Base-by-base conservation (phyloP, 2,329 filamentous ascomycete genomes). In the Didymella keratinophila region DNA sequence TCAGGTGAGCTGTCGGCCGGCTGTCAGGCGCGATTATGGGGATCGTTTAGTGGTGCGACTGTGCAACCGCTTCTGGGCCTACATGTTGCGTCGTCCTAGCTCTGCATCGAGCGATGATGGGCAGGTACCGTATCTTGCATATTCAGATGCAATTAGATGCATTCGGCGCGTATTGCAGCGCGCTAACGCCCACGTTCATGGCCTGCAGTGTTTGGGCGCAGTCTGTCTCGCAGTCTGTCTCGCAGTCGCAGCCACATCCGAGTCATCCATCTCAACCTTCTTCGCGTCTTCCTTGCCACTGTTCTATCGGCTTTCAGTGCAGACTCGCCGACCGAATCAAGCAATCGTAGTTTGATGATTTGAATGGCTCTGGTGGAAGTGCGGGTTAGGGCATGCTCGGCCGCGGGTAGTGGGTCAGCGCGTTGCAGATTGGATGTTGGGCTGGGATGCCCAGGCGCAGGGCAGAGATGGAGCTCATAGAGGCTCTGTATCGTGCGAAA, bases 401-500 rank as follows among this genome's bases (percentile, higher is more conserved):
- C 12, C 18, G 41, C 51, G 56, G 51, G 46, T 51, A 45, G 51
- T 59, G 56, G 56, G 42, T 43, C 56, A 20, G 23, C 49, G 32
- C 23, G 18, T 59, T 42, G 51, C 34, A 45, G 27, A 37, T 41
- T 42, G 36, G 9, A 44, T 18, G 46, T 60, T 60, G 56, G 56
- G 51, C 56, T 55, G 52, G 56, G 56, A 60, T 60, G 37, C 47
- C 56, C 25, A 42, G 32, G 41, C 50, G 49, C 34, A 58, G 50
- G 56, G 56, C 56, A 50, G 39, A 46, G 41, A 28, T 16, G 25
- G 18, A 28, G 27, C 14, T 28, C 14, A 11, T 25, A 7, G 8
- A 10, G 32, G n/a, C 18, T 32, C 4, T 52, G 47, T 45, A 49
- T 45, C 25, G 32, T 16, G 7, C 20, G 14, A 36, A 53, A 53